Conservation (phyloP, 352 stramenopile species). For the Phytophthora brassicae region DNA sequence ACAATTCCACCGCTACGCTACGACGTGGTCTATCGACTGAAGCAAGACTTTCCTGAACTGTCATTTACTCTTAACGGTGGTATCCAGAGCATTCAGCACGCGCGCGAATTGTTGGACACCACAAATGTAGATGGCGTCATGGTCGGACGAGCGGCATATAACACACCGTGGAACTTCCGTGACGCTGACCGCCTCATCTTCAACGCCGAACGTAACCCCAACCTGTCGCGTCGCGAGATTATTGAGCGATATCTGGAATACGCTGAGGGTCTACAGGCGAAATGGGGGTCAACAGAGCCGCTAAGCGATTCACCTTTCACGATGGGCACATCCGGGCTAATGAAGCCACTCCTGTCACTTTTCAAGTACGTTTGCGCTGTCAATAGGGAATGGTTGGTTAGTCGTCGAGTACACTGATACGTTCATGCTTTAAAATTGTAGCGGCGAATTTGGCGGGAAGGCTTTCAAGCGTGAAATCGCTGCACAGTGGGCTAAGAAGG, state of each 20-base stretch:
- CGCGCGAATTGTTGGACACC: constrained; percentile 83
- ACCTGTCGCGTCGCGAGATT: constrained; percentile 85
- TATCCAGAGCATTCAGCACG: constrained; percentile 92
- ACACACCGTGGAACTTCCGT: constrained; percentile 87
- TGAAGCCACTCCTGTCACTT: constrained; percentile 77
- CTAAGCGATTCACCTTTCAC: constrained; percentile 55
- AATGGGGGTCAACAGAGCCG: constrained; percentile 59
- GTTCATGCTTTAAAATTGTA: constrained; percentile 22
- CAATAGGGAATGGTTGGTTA: background rate
- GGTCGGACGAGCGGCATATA: constrained; percentile 90
- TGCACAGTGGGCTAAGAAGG: constrained; percentile 66
- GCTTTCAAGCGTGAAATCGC: constrained; percentile 82
- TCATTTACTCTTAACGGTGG: constrained; percentile 98
- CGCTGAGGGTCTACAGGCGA: constrained; percentile 69
- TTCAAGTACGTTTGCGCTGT: constrained; percentile 59
- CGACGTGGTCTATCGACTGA: constrained; percentile 92
- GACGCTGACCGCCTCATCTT: constrained; percentile 87
- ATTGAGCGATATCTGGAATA: constrained; percentile 88
- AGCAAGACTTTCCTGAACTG: constrained; percentile 95
- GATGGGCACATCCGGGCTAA: constrained; percentile 77
- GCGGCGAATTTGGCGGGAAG: constrained; percentile 75
- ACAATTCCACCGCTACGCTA: constrained; percentile 97
- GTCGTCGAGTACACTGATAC: background rate
- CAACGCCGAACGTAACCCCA: constrained; percentile 63
- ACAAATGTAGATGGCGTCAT: constrained; percentile 87